Evolutionary conservation across 352 stramenopile genomes (phyloP), one percentile per base, ranked within the genome.

Genomic region (Nothophytophthora sp.): DNA sequence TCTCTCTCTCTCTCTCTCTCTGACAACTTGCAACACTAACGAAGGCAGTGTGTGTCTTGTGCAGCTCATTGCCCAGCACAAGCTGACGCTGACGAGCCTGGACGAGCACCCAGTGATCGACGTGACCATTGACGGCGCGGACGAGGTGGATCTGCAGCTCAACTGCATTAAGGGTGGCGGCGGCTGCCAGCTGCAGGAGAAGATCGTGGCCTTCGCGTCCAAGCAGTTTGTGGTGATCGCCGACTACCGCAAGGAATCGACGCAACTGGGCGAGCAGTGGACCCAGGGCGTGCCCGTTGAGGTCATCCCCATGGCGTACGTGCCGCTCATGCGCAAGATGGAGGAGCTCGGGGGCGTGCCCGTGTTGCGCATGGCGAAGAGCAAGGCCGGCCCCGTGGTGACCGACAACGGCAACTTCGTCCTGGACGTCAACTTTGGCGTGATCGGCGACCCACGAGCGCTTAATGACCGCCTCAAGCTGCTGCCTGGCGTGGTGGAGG

Each of bases 141-240:
- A 99, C 73, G 95, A 99, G 66, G 97, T 99, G 42, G 97, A 99
- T 66, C 42, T 69, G n/a, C 81, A 96, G 50, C 81, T 99, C 39
- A 99, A 99, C 75, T 95, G 98, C 63, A 98, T 99, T 50, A 99
- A 99, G 74, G 97, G 97, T 39, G 96, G 96, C 28, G 97, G 97
- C 55, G 97, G 86, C 45, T 98, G 96, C 48, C 83, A 99, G 55
- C 63, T 96, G 44, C 89, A 97, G 60, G 92, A 98, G 72, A 97
- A 97, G 70, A 96, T 97, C 47, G 88, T 97, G 29, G 88, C 90
- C 27, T 88, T 97, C 40, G 94, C 88, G 34, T 86, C 97, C 38
- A 98, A 99, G 49, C 98, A 97, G 58, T 99, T 99, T 55, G 97
- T 99, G 54, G 92, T 99, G 5, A 98, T 99, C 66, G 92, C 93